These are phyloP conservation scores for Lentinula detonsa DNA, from an alignment of 768 basidiomycete genomes.

Conservation along the genomic window DNA sequence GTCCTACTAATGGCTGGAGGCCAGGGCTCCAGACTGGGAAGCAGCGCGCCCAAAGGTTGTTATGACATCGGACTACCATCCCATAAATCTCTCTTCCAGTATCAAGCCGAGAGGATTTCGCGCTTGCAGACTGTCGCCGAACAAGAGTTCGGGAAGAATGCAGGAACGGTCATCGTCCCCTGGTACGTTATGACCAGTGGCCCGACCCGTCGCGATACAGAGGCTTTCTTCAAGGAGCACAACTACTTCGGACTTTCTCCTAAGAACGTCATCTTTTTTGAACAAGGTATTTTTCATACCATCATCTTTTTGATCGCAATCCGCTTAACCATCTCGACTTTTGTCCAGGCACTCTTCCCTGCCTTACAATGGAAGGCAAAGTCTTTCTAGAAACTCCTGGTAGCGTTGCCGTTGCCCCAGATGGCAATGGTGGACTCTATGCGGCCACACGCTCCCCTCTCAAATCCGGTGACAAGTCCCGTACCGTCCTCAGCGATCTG, in stretches of 20 bases:
- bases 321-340: not conserved
- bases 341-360: conserved; percentile 82
- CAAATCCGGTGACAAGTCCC: conserved; percentile 47
- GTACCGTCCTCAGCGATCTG: conserved; percentile 83
- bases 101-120: conserved; percentile 94
- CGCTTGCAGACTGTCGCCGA: conserved; percentile 77
- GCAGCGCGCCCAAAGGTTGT: conserved; percentile 91
- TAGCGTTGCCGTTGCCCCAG: conserved; percentile 89
- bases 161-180: conserved; percentile 67
- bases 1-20: conserved; percentile 98
- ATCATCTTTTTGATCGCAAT: not conserved
- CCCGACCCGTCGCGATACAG: conserved; percentile 85
- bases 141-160: conserved; percentile 40
- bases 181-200: conserved; percentile 99
- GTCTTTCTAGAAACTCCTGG: conserved; percentile 78
- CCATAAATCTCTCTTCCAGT: conserved; percentile 91
- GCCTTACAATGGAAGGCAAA: conserved; percentile 91
- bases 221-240: conserved; percentile 74
- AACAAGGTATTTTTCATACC: conserved; percentile 67
- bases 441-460: conserved; percentile 83
- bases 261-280: conserved; percentile 86
- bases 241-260: conserved; percentile 75
- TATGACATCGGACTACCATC: conserved; percentile 96
- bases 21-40: conserved; percentile 93
- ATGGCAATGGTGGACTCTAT: conserved; percentile 97